Conservation (phyloP, 306 rosid genomes). For the Rosa chinensis region DNA sequence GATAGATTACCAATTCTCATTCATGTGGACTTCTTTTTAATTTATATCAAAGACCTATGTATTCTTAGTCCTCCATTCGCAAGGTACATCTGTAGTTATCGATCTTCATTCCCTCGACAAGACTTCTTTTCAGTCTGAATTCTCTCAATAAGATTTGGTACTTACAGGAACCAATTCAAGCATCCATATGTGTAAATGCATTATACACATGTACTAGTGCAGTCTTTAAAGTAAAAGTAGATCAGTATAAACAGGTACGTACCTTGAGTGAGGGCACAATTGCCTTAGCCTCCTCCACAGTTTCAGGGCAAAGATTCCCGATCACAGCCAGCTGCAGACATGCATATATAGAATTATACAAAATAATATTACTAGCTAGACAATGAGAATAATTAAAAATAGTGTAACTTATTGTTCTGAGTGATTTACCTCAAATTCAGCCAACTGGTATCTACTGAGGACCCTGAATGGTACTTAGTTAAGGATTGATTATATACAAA, state of each 20-base stretch:
- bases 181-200: background rate
- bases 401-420: background rate
- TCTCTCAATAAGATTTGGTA: background rate
- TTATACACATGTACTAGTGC: background rate
- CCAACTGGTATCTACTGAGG: constrained; percentile 29
- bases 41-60: background rate
- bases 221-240: background rate
- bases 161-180: no score
- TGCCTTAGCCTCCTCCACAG: constrained; percentile 31
- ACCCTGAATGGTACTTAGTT: constrained; percentile 15
- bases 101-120: no score
- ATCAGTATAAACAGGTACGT: background rate
- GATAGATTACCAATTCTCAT: background rate
- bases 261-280: constrained; percentile 30
- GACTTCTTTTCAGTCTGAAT: background rate
- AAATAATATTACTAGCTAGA: background rate
- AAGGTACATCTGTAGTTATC: no score
- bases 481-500: constrained; percentile 7
- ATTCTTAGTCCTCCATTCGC: background rate
- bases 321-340: constrained; percentile 27
- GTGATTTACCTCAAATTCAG: constrained; percentile 29
- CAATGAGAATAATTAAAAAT: background rate
- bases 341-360: background rate
- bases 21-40: background rate
- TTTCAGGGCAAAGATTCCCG: constrained; percentile 37